These are phyloP conservation scores for Botrytis elliptica DNA, from an alignment of 2,329 filamentous ascomycete species.

Conservation along the genomic window DNA sequence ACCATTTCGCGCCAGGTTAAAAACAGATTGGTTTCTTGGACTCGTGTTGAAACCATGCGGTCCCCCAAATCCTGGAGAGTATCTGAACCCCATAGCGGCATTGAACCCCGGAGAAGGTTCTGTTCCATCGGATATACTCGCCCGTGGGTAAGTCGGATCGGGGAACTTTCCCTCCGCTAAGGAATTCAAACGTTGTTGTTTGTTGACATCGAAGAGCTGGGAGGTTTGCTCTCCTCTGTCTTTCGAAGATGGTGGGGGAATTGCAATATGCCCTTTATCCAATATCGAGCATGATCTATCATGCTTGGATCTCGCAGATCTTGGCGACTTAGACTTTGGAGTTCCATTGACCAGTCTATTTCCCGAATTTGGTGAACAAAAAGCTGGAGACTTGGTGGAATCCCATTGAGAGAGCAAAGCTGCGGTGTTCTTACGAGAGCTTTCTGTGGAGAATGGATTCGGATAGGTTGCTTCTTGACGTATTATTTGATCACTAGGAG, in stretches of 20 bases:
- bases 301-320: conserved; percentile 5
- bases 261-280: not conserved
- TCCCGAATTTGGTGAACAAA: not conserved
- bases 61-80: conserved; percentile 20
- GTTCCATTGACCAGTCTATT: not conserved
- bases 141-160: conserved; percentile 17
- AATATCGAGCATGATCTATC: not conserved
- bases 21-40: not conserved
- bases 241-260: conserved; percentile 8
- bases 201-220: conserved; percentile 6
- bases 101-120: conserved; percentile 10
- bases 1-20: not conserved
- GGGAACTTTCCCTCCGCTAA: conserved; percentile 9
- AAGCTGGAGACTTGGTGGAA: not conserved
- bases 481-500: conserved; percentile 4
- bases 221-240: conserved; percentile 15
- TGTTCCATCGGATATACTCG: conserved; percentile 5
- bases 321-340: not conserved
- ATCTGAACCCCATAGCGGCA: conserved; percentile 14
- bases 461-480: conserved; percentile 20
- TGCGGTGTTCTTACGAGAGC: conserved; percentile 11
- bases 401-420: conserved; percentile 11
- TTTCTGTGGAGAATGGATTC: conserved; percentile 14
- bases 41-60: conserved; percentile 7
- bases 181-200: conserved; percentile 4